These are phyloP conservation scores for Silene uniflora DNA, from an alignment of 148 eudicot species.

Conservation along the genomic window DNA sequence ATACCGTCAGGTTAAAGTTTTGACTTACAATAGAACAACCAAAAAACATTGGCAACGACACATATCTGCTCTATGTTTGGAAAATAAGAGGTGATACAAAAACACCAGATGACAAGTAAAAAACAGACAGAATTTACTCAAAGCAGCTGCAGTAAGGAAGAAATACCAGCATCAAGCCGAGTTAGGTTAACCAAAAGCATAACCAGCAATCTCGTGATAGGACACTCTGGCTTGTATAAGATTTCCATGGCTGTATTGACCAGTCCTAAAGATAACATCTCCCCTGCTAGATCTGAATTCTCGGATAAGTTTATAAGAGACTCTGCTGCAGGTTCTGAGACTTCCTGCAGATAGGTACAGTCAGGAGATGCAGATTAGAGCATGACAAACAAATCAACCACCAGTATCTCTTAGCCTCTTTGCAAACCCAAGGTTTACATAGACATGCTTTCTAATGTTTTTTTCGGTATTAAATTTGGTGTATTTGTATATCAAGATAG, in stretches of 20 bases:
- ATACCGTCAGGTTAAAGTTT: neutral
- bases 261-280: constrained; percentile 74
- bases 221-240: constrained; percentile 59
- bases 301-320: constrained; percentile 87
- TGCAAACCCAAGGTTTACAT: no score
- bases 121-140: constrained; percentile 13
- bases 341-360: constrained; percentile 49
- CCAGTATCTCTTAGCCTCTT: neutral
- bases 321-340: constrained; percentile 88
- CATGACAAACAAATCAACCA: neutral
- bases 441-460: neutral
- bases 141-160: constrained; percentile 88
- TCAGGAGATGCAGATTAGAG: neutral
- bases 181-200: constrained; percentile 96
- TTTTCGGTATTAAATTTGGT: no score
- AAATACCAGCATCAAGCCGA: constrained; percentile 83
- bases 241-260: constrained; percentile 54
- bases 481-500: no score
- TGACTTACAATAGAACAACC: neutral
- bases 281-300: constrained; percentile 56
- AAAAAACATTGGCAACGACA: constrained; percentile 4
- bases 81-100: neutral
- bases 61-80: neutral
- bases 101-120: neutral
- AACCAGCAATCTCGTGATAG: constrained; percentile 52